phyloP scores from a whole-genome alignment of 2,329 filamentous ascomycete genomes.

The Fusarium caatingaense region DNA sequence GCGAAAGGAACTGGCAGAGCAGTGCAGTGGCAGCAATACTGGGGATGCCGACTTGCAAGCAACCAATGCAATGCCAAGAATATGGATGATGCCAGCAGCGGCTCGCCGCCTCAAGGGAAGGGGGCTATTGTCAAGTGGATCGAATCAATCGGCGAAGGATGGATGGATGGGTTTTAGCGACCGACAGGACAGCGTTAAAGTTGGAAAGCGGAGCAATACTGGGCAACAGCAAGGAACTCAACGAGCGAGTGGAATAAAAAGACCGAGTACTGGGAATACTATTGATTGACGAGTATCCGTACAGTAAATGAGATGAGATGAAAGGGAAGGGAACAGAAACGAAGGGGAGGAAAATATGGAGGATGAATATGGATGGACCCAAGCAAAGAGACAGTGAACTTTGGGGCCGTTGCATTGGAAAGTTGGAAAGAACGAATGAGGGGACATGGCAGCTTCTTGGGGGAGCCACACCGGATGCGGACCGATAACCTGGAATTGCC shows the following conservation, averaged over 20 bases:
- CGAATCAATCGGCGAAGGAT: slow-evolving; percentile 21
- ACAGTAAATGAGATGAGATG: slow-evolving; percentile 16
- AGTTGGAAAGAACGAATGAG: slow-evolving; percentile 38
- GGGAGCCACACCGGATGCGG: slow-evolving; percentile 42
- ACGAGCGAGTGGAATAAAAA: slow-evolving; percentile 31
- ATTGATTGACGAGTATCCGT: slow-evolving; percentile 19
- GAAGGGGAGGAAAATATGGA: slow-evolving; percentile 17
- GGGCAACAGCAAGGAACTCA: slow-evolving; percentile 30
- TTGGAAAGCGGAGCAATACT: slow-evolving; percentile 16
- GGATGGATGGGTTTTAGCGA: slow-evolving; percentile 20
- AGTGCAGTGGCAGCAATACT: slow-evolving; percentile 12
- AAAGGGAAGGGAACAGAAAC: slow-evolving; percentile 2
- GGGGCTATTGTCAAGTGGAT: slow-evolving; percentile 7
- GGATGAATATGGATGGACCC: not conserved
- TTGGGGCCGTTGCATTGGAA: slow-evolving; percentile 23
- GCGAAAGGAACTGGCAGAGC: slow-evolving; percentile 16
- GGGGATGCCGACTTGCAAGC: slow-evolving; percentile 18
- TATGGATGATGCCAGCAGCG: slow-evolving; percentile 39
- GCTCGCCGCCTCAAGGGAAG: slow-evolving; percentile 34
- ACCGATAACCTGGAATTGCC: slow-evolving; percentile 36
- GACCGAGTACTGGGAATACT: slow-evolving; percentile 19
- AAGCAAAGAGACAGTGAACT: slow-evolving; percentile 2
- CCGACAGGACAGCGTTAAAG: slow-evolving; percentile 13
- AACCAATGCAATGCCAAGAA: slow-evolving; percentile 26
- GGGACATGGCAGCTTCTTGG: slow-evolving; percentile 3